Percentiles rank a stretch among this genome's conserved stretches.
These are phyloP conservation scores for Brassica nigra DNA, from an alignment of 345 rosid species.

Conservation along the genomic window DNA sequence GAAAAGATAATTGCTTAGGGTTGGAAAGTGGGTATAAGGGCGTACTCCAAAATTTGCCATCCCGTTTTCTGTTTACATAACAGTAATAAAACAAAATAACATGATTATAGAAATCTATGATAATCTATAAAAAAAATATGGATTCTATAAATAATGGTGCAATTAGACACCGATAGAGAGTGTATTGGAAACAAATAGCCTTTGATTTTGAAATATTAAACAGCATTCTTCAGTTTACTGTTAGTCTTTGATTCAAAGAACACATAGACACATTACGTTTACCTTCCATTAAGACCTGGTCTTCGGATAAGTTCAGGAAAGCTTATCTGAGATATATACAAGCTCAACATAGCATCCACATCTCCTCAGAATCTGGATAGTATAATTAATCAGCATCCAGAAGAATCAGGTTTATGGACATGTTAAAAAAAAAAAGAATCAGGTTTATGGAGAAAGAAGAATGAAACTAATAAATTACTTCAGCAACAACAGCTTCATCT, in stretches of 20 bases:
- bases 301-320: constrained; percentile 80
- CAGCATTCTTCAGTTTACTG: neutral
- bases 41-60: too few relatives aligned
- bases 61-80: too few relatives aligned
- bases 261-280: neutral
- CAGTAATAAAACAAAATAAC: too few relatives aligned
- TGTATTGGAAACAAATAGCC: constrained; percentile 23
- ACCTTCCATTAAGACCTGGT: constrained; percentile 96
- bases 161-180: constrained; percentile 31
- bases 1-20: too few relatives aligned
- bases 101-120: too few relatives aligned
- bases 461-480: constrained; percentile 47
- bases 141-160: constrained; percentile 32
- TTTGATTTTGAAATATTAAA: constrained; percentile 14
- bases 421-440: too few relatives aligned
- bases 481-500: constrained; percentile 97
- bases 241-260: neutral
- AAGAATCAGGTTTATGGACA: too few relatives aligned
- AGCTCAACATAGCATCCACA: too few relatives aligned
- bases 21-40: too few relatives aligned
- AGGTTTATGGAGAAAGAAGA: neutral
- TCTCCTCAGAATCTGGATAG: too few relatives aligned
- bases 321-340: too few relatives aligned
- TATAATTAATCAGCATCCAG: constrained; percentile 8
- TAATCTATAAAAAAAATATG: too few relatives aligned